Base-by-base conservation (phyloP, 768 basidiomycete species). In the Tremella yokohamensis region DNA sequence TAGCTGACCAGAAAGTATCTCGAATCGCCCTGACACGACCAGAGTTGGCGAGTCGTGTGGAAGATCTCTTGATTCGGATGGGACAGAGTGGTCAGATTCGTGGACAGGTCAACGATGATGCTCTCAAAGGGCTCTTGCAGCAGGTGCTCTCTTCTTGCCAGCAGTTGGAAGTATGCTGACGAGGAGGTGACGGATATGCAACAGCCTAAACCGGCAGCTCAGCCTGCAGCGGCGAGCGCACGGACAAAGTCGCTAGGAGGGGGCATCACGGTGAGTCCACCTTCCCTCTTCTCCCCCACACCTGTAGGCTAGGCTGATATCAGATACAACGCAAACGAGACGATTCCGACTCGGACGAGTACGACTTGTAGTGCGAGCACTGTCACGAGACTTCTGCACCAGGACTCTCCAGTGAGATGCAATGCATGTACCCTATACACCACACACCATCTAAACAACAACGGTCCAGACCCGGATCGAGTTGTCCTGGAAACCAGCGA, bases 401-500 rank as follows among this genome's bases (percentile, higher is more conserved):
- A 34, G 6, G 6, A 34, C 29, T 4, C 6, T 4, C 29, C n/a
- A 49, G n/a, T 29, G 48, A 40, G 26, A 52, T 55, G 19, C 51
- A 26, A 60, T 60, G 52, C 52, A 48, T 18, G 47, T 52, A 50
- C 57, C 29, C 29, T 4, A 58, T 58, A n/a, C 48, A 62, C 29
- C 49, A 58, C 52, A n/a, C 48, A 62, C 29, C 49, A 18, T 58
- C 49, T 68, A 71, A 49, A 57, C 67, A 54, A 74, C 72, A 54
- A 78, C 77, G 53, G 65, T 61, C 77, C 71, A 78, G 54, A 78
- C 77, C 45, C 78, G 68, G 59, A 96, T 86, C 65, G 84, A 83
- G 81, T 94, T 87, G 80, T 97, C 93, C 54, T 90, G 90, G 84
- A 91, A 94, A 60, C 94, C 94, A 79, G 88, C 91, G 78, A 93